Base-by-base conservation (phyloP, 164 flowering plant species). In the Dillenia suffruticosa region DNA sequence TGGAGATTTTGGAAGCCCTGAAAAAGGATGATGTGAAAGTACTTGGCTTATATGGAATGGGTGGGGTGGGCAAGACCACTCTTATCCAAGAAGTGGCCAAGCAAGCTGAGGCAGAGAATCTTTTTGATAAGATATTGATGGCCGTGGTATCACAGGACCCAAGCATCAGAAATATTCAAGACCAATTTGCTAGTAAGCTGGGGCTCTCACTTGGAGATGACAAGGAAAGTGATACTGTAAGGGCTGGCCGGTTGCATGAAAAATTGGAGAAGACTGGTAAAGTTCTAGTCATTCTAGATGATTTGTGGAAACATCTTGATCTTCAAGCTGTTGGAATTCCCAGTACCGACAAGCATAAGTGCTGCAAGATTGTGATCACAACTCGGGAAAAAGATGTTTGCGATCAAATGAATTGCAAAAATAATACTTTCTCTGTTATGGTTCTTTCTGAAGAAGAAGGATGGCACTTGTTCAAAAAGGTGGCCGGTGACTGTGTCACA, bases 221-320 rank as follows among this genome's bases (percentile, higher is more conserved):
- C 15, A 24, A 9, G 9, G 55, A 49, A 24, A 11, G 7, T 8
- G 22, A 19, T 1, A 19, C 22, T 19, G 52, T 4, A n/a, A 54
- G 57, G 26, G 63, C 63, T 12, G 49, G 44, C 10, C 32, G 50
- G 49, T 24, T 58, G 32, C 22, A 10, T n/a, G 5, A 10, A 13
- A 51, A 47, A 26, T 9, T 59, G 58, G 53, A 66, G 61, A 15
- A 53, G n/a, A 50, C 52, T 15, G 47, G 10, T 9, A 66, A 40
- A 16, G 40, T 53, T 48, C 49, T 66, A 6, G n/a, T 66, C 7
- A 66, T 66, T 53, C 54, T 66, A 12, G 69, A 66, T 59, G 59
- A 59, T 54, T 5, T 59, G 32, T 66, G 69, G 69, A 53, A 11
- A n/a, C 24, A 52, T 26, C 51, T 59, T 4, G 58, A 66, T 13